Base-by-base conservation (phyloP, 192 early-diverging fungal genomes). In the Blastocladiella britannica region DNA sequence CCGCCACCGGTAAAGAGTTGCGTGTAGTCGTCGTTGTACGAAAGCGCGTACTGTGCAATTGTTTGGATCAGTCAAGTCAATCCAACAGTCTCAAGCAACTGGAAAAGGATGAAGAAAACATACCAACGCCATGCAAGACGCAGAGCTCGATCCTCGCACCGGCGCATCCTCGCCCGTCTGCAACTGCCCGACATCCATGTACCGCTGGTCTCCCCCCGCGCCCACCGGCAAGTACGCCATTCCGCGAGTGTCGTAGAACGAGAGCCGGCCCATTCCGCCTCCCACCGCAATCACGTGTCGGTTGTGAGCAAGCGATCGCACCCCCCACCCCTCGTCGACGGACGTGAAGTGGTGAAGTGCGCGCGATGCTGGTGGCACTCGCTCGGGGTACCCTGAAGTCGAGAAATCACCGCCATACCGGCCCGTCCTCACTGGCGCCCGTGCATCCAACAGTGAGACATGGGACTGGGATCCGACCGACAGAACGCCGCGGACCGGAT, bases 401-500 rank as follows among this genome's bases (percentile, higher is more conserved):
- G n/a, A n/a, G n/a, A n/a, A n/a, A n/a, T n/a, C n/a, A n/a, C n/a
- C n/a, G n/a, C n/a, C n/a, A n/a, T n/a, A n/a, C n/a, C n/a, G n/a
- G n/a, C n/a, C n/a, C n/a, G n/a, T n/a, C n/a, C n/a, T n/a, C n/a
- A n/a, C n/a, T n/a, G 37, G 23, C 8, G 43, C 29, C 18, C 76
- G 69, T 4, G 67, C 57, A 52, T 78, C 76, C 18, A 73, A 30
- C 18, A 78, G 24, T 1, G 64, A 64, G 3, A 78, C 54, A 26
- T 75, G 65, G 15, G 29, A 31, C 53, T 66, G 65, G 8, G 67
- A 69, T 7, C 76, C 76, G 28, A 78, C 63, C 15, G 64, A 60
- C 26, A 67, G 59, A 12, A 70, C 26, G 55, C 67, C 56, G 29
- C 67, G 51, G 7, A 1, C 22, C 18, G 24, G 25, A 27, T 61